Base-by-base conservation (phyloP, 192 early-diverging fungal species). In the Entomortierella beljakovae region DNA sequence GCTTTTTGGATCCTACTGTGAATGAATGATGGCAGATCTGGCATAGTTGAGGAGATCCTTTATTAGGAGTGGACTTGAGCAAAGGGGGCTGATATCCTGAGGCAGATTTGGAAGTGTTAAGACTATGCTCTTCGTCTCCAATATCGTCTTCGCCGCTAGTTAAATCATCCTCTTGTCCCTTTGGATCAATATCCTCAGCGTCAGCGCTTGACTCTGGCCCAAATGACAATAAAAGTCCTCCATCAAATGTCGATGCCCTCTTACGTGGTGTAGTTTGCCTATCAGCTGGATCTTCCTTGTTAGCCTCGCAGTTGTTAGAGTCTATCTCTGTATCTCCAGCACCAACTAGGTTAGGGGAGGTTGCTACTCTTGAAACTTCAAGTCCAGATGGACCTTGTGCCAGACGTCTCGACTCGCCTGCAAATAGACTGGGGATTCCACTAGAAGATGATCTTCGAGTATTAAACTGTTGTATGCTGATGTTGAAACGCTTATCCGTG, bases 221-320 rank as follows among this genome's bases (percentile, higher is more conserved):
- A 15, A 11, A 25, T 37, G 61, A 65, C 25, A 79, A 53, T 8
- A 79, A 40, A 2, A 79, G 62, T 28, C 75, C 75, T 5, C 75
- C 75, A 49, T 79, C 75, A 61, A 79, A 79, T 8, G 75, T 79
- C 34, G 75, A 79, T 18, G 75, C 75, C 48, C 75, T 69, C 54
- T 79, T 79, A 22, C 75, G 61, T 16, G 67, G 62, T 0, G 62
- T 48, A n/a, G 37, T 22, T 13, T 52, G 62, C 5, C 26, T 58
- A 2, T 63, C 66, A 15, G 33, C 42, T 26, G 16, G 10, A 4
- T 46, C 4, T 40, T 25, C 43, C 16, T 33, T 56, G 11, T 9
- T 51, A 18, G 40, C 31, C 49, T 50, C 38, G 23, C 26, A 20
- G 20, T 16, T 23, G 22, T 9, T 31, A 9, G 25, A 37, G 18